Evolutionary conservation across 75 land plant genomes (phyloP).

Genomic region (Azolla pinnata): DNA sequence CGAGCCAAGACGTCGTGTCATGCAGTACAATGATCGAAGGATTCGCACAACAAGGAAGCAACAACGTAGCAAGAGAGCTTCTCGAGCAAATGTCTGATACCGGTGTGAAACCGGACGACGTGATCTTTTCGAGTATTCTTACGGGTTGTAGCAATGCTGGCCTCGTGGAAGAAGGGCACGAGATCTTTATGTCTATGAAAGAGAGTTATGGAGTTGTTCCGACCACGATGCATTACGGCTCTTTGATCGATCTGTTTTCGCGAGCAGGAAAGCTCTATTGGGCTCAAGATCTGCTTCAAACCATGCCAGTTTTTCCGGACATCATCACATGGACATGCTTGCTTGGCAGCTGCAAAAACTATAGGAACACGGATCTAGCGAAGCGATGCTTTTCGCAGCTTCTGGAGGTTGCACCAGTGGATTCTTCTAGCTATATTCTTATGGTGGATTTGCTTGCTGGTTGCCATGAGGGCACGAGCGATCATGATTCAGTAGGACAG

Average conservation of each 20-base stretch:
- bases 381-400: constrained; percentile 7
- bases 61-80: constrained; percentile 33
- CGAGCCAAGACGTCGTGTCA: constrained; percentile 24
- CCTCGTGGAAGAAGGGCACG: constrained; percentile 11
- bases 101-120: constrained; percentile 26
- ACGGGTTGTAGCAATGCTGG: constrained; percentile 18
- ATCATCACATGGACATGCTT: constrained; percentile 14
- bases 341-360: constrained; percentile 9
- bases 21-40: constrained; percentile 62
- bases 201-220: constrained; percentile 16
- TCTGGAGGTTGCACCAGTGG: neutral
- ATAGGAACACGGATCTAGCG: constrained; percentile 7
- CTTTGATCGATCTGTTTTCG: constrained; percentile 23
- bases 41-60: constrained; percentile 40
- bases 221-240: constrained; percentile 10
- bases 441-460: constrained; percentile 7
- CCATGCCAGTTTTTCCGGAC: constrained; percentile 22
- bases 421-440: constrained; percentile 12
- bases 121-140: constrained; percentile 19
- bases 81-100: constrained; percentile 33
- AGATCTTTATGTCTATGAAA: constrained; percentile 16
- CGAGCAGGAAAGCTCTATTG: constrained; percentile 13
- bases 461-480: too few species aligned
- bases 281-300: constrained; percentile 11
- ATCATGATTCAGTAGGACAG: too few species aligned